phyloP scores from a whole-genome alignment of 2,329 filamentous ascomycete species.

The Pseudocercospora pini-densiflorae region DNA sequence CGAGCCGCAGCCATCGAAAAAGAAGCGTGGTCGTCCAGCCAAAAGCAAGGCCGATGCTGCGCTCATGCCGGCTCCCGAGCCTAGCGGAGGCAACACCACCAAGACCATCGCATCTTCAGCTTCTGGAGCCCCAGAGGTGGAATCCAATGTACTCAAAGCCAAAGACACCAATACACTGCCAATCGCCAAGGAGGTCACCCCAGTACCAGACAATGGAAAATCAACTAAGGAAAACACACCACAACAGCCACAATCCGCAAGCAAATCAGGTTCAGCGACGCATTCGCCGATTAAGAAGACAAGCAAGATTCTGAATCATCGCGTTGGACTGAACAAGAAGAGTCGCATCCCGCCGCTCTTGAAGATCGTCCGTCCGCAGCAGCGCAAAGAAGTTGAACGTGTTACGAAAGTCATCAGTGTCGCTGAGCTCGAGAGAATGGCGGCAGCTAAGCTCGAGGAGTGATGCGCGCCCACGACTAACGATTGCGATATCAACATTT shows the following conservation, averaged over 20 bases:
- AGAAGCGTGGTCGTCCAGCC: constrained; percentile 46
- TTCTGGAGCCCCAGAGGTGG: not conserved
- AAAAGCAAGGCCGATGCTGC: constrained; percentile 17
- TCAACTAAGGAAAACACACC: constrained; percentile 7
- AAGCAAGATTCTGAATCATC: constrained; percentile 44
- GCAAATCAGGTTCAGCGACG: constrained; percentile 17
- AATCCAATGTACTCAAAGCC: not conserved
- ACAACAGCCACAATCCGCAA: not conserved
- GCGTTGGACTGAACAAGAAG: constrained; percentile 53
- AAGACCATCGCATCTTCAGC: not conserved
- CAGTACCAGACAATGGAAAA: constrained; percentile 10
- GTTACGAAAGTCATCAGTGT: constrained; percentile 22
- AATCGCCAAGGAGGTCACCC: constrained; percentile 6
- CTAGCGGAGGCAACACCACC: not conserved
- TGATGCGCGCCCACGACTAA: not conserved
- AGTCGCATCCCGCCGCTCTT: constrained; percentile 53
- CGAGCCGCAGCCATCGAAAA: constrained; percentile 41
- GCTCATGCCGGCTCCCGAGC: constrained; percentile 1
- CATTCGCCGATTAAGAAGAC: constrained; percentile 29
- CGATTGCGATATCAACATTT: not conserved
- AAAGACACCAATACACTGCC: constrained; percentile 18
- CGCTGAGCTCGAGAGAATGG: constrained; percentile 17
- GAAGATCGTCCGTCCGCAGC: constrained; percentile 27
- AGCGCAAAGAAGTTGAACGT: constrained; percentile 19
- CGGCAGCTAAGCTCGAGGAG: constrained; percentile 8